Evolutionary conservation across 2,329 filamentous ascomycete species (phyloP).

Genomic region (Cryphonectria nitschkei): DNA sequence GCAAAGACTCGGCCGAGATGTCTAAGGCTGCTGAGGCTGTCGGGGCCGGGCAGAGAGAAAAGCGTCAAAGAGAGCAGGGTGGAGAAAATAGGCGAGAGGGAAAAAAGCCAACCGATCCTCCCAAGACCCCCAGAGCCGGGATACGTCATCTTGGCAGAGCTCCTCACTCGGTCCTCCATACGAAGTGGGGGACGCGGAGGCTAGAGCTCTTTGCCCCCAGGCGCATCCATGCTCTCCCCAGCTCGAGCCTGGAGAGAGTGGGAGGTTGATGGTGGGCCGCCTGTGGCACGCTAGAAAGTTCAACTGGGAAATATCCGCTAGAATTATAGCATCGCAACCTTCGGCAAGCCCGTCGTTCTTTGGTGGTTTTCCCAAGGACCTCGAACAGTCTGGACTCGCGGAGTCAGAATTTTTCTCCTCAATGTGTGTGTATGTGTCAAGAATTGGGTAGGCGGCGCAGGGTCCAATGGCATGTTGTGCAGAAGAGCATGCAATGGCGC

Average conservation of each 20-base stretch:
- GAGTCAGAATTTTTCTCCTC: background rate
- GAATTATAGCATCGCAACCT: background rate
- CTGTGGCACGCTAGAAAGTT: background rate
- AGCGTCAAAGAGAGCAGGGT: background rate
- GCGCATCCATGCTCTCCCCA: conserved; percentile 21
- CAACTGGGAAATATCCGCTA: background rate
- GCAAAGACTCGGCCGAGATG: background rate
- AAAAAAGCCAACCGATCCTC: background rate
- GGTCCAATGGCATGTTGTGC: conserved; percentile 10
- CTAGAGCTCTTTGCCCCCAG: conserved; percentile 19
- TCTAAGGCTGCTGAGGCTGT: background rate
- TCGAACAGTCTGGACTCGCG: background rate
- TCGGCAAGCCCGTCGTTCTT: background rate
- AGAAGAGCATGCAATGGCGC: conserved; percentile 8
- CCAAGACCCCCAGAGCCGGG: conserved; percentile 14
- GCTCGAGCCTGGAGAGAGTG: background rate
- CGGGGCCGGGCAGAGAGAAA: background rate
- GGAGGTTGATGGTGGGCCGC: background rate
- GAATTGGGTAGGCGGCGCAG: background rate
- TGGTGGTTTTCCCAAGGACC: background rate
- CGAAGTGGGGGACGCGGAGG: conserved; percentile 22
- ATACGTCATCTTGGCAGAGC: conserved; percentile 19
- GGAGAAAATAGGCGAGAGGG: background rate
- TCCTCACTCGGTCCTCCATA: background rate
- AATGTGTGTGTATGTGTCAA: background rate